Evolutionary conservation across 2,329 filamentous ascomycete species (phyloP).

Genomic region (Madurella mycetomatis): DNA sequence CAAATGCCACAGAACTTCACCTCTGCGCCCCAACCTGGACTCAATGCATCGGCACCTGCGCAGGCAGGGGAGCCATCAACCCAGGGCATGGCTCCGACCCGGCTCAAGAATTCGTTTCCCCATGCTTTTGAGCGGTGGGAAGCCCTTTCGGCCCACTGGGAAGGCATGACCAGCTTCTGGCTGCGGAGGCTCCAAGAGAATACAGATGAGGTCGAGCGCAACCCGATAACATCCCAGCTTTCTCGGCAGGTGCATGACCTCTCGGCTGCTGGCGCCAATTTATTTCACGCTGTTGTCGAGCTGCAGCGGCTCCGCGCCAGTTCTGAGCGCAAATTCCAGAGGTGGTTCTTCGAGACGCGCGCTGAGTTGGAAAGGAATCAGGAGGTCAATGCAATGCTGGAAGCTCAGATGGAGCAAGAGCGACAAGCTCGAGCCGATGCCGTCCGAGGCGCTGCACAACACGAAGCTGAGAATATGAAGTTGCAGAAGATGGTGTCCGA

Average conservation of each 20-base stretch:
- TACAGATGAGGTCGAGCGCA: slow-evolving; percentile 74
- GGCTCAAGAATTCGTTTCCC: slow-evolving; percentile 71
- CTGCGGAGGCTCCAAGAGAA: slow-evolving; percentile 89
- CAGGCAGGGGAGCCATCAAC: slow-evolving; percentile 33
- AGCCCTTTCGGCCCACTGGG: slow-evolving; percentile 94
- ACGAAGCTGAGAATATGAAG: slow-evolving; percentile 63
- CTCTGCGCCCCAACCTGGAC: slow-evolving; percentile 14
- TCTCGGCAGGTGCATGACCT: slow-evolving; percentile 93
- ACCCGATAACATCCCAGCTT: slow-evolving; percentile 81
- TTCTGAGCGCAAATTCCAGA: slow-evolving; percentile 94
- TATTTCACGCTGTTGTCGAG: slow-evolving; percentile 97
- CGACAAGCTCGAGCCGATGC: slow-evolving; percentile 64
- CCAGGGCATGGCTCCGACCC: slow-evolving; percentile 29
- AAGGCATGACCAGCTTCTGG: slow-evolving; percentile 96
- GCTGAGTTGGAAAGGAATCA: slow-evolving; percentile 80
- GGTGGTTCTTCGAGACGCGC: slow-evolving; percentile 96
- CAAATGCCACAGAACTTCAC: slow-evolving; percentile 26
- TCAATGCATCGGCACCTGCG: slow-evolving; percentile 10
- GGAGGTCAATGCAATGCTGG: slow-evolving; percentile 77
- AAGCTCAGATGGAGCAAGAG: slow-evolving; percentile 70
- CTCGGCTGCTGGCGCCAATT: slow-evolving; percentile 92
- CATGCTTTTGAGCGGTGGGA: slow-evolving; percentile 99
- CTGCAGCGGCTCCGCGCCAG: slow-evolving; percentile 88
- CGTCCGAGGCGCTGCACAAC: slow-evolving; percentile 59
- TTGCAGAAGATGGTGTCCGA: slow-evolving; percentile 77